A percentile compares a stretch with the other conserved stretches of the same genome.
Evolutionary conservation across 1,284 basidiomycete genomes (phyloP).

Genomic region (Somion occarium): DNA sequence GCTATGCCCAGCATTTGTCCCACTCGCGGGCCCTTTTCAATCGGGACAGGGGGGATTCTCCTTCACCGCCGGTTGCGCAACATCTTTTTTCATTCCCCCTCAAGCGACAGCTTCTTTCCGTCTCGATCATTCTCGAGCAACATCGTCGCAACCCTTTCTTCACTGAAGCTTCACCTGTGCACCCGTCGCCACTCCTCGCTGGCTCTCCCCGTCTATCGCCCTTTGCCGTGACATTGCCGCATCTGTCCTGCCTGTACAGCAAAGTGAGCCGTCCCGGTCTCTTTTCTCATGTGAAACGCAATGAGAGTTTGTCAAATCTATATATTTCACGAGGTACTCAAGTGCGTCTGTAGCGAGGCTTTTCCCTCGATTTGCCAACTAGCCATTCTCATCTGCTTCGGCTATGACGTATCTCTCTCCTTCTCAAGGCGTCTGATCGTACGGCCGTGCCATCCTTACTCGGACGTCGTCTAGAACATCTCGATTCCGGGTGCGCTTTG

Average conservation of each 20-base stretch:
- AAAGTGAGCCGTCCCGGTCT: background rate
- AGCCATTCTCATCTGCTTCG: background rate
- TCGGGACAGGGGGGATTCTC: no score
- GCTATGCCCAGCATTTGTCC: background rate
- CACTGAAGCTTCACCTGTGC: background rate
- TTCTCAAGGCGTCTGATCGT: background rate
- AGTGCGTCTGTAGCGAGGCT: background rate
- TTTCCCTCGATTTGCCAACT: background rate
- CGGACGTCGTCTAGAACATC: background rate
- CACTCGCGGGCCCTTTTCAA: background rate
- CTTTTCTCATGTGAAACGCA: background rate
- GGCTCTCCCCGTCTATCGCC: no score
- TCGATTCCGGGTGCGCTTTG: background rate
- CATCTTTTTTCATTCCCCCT: background rate
- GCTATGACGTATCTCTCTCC: background rate
- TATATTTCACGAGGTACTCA: background rate
- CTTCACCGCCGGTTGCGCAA: background rate
- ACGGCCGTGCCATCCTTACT: no score
- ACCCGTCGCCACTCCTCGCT: background rate
- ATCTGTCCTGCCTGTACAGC: background rate
- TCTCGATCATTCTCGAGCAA: background rate
- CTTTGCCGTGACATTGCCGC: background rate
- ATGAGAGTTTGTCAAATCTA: background rate
- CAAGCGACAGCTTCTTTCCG: background rate
- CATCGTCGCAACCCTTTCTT: background rate